phyloP scores from a whole-genome alignment of 805 yeast genomes.

The Diddensiella caesifluorescens region DNA sequence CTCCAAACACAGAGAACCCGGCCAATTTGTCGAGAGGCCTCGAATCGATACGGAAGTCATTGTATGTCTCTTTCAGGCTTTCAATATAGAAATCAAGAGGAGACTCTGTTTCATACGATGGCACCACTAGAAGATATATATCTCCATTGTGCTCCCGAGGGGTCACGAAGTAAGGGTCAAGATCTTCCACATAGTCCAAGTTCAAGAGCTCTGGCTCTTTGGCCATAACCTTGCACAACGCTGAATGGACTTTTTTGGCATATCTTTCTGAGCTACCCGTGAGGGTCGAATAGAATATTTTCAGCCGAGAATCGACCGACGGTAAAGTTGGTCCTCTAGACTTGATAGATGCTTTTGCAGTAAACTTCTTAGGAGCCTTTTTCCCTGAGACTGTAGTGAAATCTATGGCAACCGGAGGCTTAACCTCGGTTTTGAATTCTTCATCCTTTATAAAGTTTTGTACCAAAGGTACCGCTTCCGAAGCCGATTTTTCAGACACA shows the following conservation, averaged over 20 bases:
- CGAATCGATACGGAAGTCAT: slow-evolving; percentile 82
- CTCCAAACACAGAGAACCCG: slow-evolving; percentile 81
- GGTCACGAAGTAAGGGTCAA: slow-evolving; percentile 73
- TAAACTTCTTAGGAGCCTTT: slow-evolving; percentile 17
- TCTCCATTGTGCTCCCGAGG: slow-evolving; percentile 42
- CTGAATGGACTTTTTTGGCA: slow-evolving; percentile 48
- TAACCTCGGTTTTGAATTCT: no score
- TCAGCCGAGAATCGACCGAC: slow-evolving; percentile 47
- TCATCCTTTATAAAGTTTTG: no score
- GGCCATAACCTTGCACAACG: slow-evolving; percentile 29
- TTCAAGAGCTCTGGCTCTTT: slow-evolving; percentile 52
- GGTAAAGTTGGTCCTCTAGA: slow-evolving; percentile 10
- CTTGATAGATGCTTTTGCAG: slow-evolving; percentile 10
- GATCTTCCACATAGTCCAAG: slow-evolving; percentile 76
- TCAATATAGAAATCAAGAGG: slow-evolving; percentile 86
- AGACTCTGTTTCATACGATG: slow-evolving; percentile 89
- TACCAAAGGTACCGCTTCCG: no score
- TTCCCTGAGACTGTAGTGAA: slow-evolving; percentile 18
- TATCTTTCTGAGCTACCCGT: slow-evolving; percentile 77
- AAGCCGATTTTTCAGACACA: no score
- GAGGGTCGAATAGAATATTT: slow-evolving; percentile 75
- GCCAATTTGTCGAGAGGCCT: slow-evolving; percentile 62
- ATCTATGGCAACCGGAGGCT: slow-evolving; percentile 23
- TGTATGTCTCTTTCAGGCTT: slow-evolving; percentile 69
- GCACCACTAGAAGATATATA: slow-evolving; percentile 67